phyloP scores from a whole-genome alignment of 2,329 filamentous ascomycete species.

The Ophiostoma fasciatum region DNA sequence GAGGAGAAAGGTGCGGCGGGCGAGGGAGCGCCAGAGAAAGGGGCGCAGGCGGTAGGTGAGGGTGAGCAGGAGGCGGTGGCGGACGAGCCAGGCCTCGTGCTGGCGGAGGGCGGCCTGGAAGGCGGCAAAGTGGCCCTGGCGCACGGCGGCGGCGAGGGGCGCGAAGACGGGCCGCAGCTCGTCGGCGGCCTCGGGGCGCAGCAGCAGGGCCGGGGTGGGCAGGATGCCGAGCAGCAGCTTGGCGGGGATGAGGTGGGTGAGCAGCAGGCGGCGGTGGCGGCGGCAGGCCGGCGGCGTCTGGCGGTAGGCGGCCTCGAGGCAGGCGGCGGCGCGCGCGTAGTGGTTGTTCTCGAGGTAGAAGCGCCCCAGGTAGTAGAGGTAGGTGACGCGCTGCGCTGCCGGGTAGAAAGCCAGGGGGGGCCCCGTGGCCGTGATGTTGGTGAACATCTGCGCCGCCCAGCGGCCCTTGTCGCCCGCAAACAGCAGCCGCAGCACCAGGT shows the following conservation, averaged over 20 bases:
- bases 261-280: constrained; percentile 62
- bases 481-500: constrained; percentile 74
- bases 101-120: constrained; percentile 56
- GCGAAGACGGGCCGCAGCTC: constrained; percentile 51
- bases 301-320: constrained; percentile 65
- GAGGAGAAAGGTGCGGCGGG: constrained; percentile 62
- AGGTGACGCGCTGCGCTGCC: constrained; percentile 75
- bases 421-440: constrained; percentile 70
- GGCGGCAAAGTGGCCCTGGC: constrained; percentile 50
- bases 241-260: constrained; percentile 68
- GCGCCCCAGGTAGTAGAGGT: constrained; percentile 84
- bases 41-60: constrained; percentile 65
- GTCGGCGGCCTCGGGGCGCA: constrained; percentile 51
- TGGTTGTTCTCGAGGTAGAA: constrained; percentile 79
- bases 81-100: constrained; percentile 58
- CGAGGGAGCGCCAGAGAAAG: constrained; percentile 70
- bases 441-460: constrained; percentile 76
- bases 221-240: constrained; percentile 79
- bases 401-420: constrained; percentile 72
- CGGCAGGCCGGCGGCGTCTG: constrained; percentile 48
- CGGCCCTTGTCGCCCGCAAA: constrained; percentile 74
- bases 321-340: constrained; percentile 61
- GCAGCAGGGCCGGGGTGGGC: constrained; percentile 51
- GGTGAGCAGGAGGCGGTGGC: constrained; percentile 59
- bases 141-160: constrained; percentile 59